phyloP scores from a whole-genome alignment of 2,329 filamentous ascomycete genomes.

The Trichoderma afroharzianum region DNA sequence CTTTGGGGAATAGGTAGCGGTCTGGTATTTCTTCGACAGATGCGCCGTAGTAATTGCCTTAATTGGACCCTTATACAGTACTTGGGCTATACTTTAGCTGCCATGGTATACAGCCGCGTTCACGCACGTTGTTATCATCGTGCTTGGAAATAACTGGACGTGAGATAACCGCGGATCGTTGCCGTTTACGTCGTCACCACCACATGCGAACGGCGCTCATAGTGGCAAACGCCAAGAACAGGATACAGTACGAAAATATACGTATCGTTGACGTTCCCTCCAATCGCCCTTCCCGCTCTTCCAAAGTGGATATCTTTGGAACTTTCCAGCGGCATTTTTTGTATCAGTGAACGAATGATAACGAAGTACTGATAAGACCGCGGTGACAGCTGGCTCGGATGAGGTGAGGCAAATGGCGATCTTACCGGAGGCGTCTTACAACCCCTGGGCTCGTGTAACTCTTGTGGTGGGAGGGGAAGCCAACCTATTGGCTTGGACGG shows the following conservation, averaged over 20 bases:
- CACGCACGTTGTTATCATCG: background rate
- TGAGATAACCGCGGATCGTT: background rate
- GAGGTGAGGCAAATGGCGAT: conserved; percentile 1
- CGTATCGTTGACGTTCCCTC: background rate
- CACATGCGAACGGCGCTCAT: background rate
- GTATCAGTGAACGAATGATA: background rate
- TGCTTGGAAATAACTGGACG: background rate
- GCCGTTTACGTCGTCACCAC: background rate
- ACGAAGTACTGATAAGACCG: background rate
- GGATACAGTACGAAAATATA: background rate
- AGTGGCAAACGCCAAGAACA: conserved; percentile 9
- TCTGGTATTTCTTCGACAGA: background rate
- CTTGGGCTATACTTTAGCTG: background rate
- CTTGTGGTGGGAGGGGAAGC: background rate
- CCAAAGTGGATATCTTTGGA: background rate
- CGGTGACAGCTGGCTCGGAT: background rate
- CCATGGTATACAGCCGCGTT: background rate
- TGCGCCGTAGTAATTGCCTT: background rate
- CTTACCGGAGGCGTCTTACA: background rate
- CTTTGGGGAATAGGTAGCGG: background rate
- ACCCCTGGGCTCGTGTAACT: background rate
- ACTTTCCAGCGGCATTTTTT: conserved; percentile 3
- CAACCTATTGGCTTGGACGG: background rate
- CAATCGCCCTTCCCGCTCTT: background rate
- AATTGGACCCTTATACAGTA: background rate